These are phyloP conservation scores for Diaporthe citri DNA, from an alignment of 2,329 filamentous ascomycete genomes.

Conservation along the genomic window DNA sequence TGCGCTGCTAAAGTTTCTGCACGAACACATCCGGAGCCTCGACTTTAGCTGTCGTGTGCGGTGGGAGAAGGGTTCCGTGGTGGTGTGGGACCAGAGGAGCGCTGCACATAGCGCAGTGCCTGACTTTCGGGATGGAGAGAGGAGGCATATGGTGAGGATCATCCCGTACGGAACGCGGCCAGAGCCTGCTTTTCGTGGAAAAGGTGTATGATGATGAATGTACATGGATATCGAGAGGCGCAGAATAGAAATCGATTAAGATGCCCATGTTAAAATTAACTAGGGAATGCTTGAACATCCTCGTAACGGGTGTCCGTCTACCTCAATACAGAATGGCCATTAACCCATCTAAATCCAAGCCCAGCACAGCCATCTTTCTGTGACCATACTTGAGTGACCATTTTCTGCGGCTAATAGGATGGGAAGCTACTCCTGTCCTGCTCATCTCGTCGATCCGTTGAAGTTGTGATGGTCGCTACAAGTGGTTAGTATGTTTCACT, in stretches of 20 bases:
- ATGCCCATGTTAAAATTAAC: not conserved
- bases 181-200: not conserved
- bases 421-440: not conserved
- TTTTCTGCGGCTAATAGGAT: not conserved
- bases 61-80: not conserved
- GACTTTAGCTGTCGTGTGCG: not conserved
- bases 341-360: not conserved
- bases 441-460: not conserved
- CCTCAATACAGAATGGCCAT: not conserved
- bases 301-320: not conserved
- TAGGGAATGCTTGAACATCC: not conserved
- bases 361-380: no score
- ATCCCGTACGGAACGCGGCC: not conserved
- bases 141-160: not conserved
- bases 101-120: not conserved
- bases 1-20: not conserved
- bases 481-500: not conserved
- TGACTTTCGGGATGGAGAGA: not conserved
- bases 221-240: not conserved
- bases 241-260: not conserved
- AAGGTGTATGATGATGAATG: not conserved
- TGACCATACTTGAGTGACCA: not conserved
- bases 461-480: not conserved
- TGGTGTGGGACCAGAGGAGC: not conserved
- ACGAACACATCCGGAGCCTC: not conserved